Base-by-base conservation (phyloP, 371 early-diverging fungal species). In the Mortierella sp. region DNA sequence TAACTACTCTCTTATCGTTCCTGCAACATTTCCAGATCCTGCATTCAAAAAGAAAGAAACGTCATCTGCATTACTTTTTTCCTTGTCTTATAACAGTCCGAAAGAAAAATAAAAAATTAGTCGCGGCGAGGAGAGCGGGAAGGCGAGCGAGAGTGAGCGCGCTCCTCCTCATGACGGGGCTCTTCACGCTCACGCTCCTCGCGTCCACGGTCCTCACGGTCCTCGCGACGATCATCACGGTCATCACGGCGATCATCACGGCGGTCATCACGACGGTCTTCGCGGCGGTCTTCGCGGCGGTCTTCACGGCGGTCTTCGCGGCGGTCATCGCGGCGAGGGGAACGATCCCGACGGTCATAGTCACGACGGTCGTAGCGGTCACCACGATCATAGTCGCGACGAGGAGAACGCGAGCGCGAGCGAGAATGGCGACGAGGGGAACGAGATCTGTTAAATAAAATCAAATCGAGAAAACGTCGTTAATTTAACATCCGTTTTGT, bases 401-500 rank as follows among this genome's bases (percentile, higher is more conserved):
- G 76, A 24, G 70, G 80, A 21, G 81, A 78, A 32, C 78, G 72
- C 32, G 81, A 81, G 30, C 82, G 78, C 9, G 80, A 76, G 17
- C 79, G 73, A 28, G 76, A 82, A 32, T 43, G 19, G 21, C 43
- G 43, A 6, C 43, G 43, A 43, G 43, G 43, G n/a, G 43, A 43
- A n/a, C 43, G 43, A n/a, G 43, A 43, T 67, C 73, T 73, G 50
- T 6, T 34, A 34, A 4, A 14, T 34, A 11, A 34, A 4, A 7
- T 0, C 37, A 34, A 7, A 34, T 34, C 37, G 11, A 34, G 11
- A 34, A 11, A 34, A 4, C 14, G 37, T 34, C 37, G n/a, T n/a
- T n/a, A n/a, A n/a, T n/a, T n/a, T n/a, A n/a, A n/a, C n/a, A n/a
- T n/a, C n/a, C n/a, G n/a, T n/a, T n/a, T n/a, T n/a, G n/a, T n/a